Conservation (phyloP, 345 rosid genomes). For the Physaria fendleri region DNA sequence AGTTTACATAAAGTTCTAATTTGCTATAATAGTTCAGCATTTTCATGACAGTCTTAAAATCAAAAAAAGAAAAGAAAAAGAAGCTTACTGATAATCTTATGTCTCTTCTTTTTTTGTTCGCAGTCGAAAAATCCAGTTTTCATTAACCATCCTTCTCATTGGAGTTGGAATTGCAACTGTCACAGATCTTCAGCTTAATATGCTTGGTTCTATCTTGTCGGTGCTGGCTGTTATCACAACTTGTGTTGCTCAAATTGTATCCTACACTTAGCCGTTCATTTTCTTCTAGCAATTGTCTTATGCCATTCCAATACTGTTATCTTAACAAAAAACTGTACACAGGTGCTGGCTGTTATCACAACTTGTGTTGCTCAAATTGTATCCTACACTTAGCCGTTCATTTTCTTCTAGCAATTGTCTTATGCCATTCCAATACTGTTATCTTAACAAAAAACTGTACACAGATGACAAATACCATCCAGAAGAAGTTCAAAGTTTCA, state of each 20-base stretch:
- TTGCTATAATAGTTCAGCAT: neutral
- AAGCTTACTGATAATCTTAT: conserved; percentile 3
- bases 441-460: conserved; percentile 50
- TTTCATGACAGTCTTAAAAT: conserved; percentile 3
- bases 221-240: conserved; percentile 92
- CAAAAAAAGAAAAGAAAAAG: neutral
- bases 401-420: conserved; percentile 10
- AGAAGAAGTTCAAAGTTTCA: conserved; percentile 98
- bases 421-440: conserved; percentile 12
- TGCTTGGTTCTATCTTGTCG: conserved; percentile 86
- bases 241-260: conserved; percentile 98
- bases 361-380: conserved; percentile 99
- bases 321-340: too few species aligned
- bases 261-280: conserved; percentile 38
- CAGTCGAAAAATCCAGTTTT: conserved; percentile 84
- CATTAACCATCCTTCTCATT: conserved; percentile 76
- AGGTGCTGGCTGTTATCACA: conserved; percentile 83
- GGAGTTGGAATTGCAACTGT: conserved; percentile 99
- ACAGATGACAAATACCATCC: conserved; percentile 99
- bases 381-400: conserved; percentile 46
- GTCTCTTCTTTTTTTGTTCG: conserved; percentile 30
- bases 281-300: too few species aligned
- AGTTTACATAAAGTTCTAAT: neutral
- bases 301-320: too few species aligned
- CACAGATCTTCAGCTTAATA: conserved; percentile 97